Base-by-base conservation (phyloP, 805 yeast species). In the Teunomyces aglyptinius region DNA sequence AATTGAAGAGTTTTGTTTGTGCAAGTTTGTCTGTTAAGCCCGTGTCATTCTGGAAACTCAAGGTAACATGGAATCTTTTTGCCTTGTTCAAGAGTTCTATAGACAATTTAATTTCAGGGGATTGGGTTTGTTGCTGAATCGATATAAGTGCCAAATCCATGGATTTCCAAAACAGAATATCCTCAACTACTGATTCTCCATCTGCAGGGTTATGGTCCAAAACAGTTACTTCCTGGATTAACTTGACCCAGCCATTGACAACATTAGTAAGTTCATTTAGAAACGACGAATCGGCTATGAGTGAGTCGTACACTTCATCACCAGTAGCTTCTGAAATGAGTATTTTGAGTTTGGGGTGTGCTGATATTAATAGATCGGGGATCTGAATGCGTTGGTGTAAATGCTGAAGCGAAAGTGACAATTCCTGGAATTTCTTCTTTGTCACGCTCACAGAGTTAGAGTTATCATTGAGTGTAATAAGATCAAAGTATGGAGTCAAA, bases 1-100 rank as follows among this genome's bases (percentile, higher is more conserved):
- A 77, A 51, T 82, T 83, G 58, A 83, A 82, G n/a, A 73, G 70
- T 10, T 70, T 66, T 0, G 89, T 79, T 18, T 64, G 64, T 3
- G 68, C 67, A 10, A 80, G 50, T 12, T 85, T 80, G 22, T 80
- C 82, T 31, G 70, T 63, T 16, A 92, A 64, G 0, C 89, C 88
- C 2, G 86, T 81, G 56, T 88, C 95, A 5, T 89, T 79, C 28
- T 78, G 68, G 55, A 87, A 85, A 29, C 85, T 76, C n/a, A 81
- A 78, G 0, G 91, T 83, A 1, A 89, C 83, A 59, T 87, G 95
- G 58, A 83, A 87, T 51, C 97, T 72, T 54, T 87, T 90, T 2
- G 90, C 89, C 12, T 75, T 67, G 49, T 80, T 78, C 46, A 91
- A 69, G 0, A 86, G 68, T 1, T 77, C 80, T 11, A 89, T 63